These are phyloP conservation scores for Trichomonascus vanleenenianus DNA, from an alignment of 805 yeast genomes.

Conservation along the genomic window DNA sequence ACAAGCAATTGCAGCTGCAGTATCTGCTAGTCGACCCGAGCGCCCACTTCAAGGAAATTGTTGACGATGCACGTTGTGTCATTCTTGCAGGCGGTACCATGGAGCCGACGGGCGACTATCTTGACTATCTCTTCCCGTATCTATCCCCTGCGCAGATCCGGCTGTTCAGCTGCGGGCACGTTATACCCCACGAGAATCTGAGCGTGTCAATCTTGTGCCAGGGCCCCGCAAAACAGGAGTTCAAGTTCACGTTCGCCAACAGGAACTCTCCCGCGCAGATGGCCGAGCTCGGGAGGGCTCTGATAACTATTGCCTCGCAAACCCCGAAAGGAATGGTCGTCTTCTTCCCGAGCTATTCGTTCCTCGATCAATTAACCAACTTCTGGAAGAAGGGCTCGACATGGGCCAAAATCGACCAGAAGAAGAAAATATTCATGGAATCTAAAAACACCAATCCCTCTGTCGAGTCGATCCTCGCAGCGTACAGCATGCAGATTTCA, in stretches of 20 bases:
- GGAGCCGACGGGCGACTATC: conserved; percentile 78
- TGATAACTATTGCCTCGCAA: conserved; percentile 35
- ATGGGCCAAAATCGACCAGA: conserved; percentile 24
- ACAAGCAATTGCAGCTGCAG: conserved; percentile 34
- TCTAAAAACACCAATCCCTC: conserved; percentile 34
- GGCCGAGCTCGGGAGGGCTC: conserved; percentile 39
- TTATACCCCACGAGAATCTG: conserved; percentile 65
- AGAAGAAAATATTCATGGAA: conserved; percentile 45
- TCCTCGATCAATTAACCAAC: conserved; percentile 43
- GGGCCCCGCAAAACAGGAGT: conserved; percentile 23
- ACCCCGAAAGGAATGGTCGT: conserved; percentile 74
- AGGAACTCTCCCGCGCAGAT: conserved; percentile 45
- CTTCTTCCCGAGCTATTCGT: conserved; percentile 80
- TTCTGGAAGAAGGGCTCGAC: conserved; percentile 42
- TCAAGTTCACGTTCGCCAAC: conserved; percentile 64
- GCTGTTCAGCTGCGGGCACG: conserved; percentile 71
- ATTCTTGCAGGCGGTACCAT: conserved; percentile 91
- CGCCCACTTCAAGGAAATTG: conserved; percentile 54
- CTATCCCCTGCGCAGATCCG: conserved; percentile 35
- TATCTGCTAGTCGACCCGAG: conserved; percentile 80
- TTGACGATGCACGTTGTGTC: conserved; percentile 59
- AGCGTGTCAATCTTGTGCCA: conserved; percentile 46
- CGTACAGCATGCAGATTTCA: conserved; percentile 41
- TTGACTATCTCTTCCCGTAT: conserved; percentile 58
- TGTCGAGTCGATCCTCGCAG: conserved; percentile 40